Percentiles rank a stretch among this genome's conserved stretches.
Conservation (phyloP, 2,329 filamentous ascomycete species). For the Sporothrix pallida region DNA sequence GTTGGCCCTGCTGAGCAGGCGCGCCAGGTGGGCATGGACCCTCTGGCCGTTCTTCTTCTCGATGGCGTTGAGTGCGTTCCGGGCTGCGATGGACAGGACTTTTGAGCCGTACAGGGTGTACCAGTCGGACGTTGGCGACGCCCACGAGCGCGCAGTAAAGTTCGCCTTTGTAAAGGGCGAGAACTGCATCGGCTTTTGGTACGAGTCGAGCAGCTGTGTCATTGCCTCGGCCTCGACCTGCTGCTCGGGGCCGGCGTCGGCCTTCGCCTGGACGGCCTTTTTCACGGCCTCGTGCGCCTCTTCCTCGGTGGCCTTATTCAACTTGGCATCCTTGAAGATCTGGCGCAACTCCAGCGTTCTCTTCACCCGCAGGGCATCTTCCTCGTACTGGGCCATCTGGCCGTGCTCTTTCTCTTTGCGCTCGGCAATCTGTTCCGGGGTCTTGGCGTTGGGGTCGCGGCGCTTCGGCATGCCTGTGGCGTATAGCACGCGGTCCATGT, state of each 20-base stretch:
- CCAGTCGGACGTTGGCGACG: neutral
- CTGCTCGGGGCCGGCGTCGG: constrained; percentile 14
- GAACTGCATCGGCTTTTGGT: too few species aligned
- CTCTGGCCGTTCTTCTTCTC: too few species aligned
- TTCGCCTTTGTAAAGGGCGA: too few species aligned
- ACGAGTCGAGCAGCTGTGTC: constrained; percentile 25
- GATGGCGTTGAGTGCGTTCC: neutral
- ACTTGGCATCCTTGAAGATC: too few species aligned
- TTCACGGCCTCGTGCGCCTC: constrained; percentile 43
- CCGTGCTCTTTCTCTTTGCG: constrained; percentile 35
- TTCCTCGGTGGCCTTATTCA: neutral
- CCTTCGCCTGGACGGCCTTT: constrained; percentile 37
- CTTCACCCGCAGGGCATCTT: constrained; percentile 33
- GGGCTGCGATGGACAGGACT: neutral
- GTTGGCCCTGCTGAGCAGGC: too few species aligned
- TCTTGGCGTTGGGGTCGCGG: constrained; percentile 34
- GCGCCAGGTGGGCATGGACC: too few species aligned
- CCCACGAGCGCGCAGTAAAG: too few species aligned
- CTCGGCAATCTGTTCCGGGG: too few species aligned
- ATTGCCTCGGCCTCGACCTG: constrained; percentile 38
- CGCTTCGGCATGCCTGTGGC: constrained; percentile 80
- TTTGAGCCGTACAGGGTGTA: neutral
- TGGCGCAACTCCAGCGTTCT: too few species aligned
- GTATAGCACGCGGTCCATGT: constrained; percentile 83
- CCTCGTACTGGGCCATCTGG: constrained; percentile 35